A percentile compares a stretch with the other conserved stretches of the same genome.
phyloP scores from a whole-genome alignment of 495 filamentous ascomycete species.

The Evernia prunastri region DNA sequence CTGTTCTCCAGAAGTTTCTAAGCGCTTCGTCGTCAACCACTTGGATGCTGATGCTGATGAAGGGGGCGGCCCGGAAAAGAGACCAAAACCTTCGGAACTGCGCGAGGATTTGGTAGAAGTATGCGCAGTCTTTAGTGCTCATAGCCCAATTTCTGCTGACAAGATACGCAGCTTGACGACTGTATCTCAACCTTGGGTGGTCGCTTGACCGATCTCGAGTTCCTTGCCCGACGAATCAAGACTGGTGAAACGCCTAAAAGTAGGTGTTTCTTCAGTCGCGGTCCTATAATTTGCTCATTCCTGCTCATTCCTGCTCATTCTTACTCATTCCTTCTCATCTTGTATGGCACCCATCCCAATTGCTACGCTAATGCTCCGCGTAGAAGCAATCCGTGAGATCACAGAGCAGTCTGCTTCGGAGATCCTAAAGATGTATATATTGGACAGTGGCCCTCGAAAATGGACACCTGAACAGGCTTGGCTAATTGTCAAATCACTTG shows the following conservation, averaged over 20 bases:
- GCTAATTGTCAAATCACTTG: conserved; percentile 72
- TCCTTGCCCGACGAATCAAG: conserved; percentile 83
- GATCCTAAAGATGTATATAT: conserved; percentile 87
- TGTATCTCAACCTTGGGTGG: conserved; percentile 80
- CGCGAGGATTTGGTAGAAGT: conserved; percentile 46
- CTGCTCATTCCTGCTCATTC: not conserved
- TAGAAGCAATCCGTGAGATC: conserved; percentile 79
- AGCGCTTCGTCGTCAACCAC: conserved; percentile 82
- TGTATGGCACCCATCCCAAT: not conserved
- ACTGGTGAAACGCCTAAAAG: conserved; percentile 75
- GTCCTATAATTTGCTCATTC: not conserved
- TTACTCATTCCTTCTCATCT: not conserved
- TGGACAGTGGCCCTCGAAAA: conserved; percentile 46
- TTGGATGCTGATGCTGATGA: conserved; percentile 49
- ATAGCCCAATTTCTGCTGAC: not conserved
- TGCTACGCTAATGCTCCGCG: not conserved
- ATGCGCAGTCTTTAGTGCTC: not conserved
- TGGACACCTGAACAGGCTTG: conserved; percentile 87
- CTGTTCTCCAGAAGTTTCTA: conserved; percentile 76
- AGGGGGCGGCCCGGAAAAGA: conserved; percentile 33
- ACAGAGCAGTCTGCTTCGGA: conserved; percentile 81
- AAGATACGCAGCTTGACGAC: conserved; percentile 51
- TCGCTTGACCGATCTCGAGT: conserved; percentile 87
- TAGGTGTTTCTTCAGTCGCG: conserved; percentile 23
- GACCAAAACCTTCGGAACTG: conserved; percentile 33